Conservation (phyloP, 148 eudicot genomes). For the Talinum fruticosum region DNA sequence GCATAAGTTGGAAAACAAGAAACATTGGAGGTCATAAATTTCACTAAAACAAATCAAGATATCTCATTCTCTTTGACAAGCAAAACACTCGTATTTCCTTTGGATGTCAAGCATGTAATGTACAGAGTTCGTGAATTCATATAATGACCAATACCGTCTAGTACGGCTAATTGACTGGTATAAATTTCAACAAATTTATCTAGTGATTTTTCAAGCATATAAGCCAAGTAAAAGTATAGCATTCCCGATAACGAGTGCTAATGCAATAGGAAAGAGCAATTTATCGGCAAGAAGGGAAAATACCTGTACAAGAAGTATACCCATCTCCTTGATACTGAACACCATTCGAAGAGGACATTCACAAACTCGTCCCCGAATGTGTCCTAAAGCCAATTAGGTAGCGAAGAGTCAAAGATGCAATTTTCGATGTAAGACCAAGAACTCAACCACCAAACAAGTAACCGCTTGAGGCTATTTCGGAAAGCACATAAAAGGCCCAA, state of each 20-base stretch:
- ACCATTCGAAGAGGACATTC: constrained; percentile 73
- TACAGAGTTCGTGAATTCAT: too few relatives aligned
- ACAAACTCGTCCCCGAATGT: constrained; percentile 91
- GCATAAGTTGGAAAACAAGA: constrained; percentile 16
- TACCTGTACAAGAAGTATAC: constrained; percentile 78
- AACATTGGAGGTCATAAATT: neutral
- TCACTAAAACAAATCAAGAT: too few relatives aligned
- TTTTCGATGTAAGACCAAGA: neutral
- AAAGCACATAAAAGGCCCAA: neutral
- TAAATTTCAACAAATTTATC: too few relatives aligned
- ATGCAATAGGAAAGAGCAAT: too few relatives aligned
- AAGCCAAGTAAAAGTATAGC: too few relatives aligned
- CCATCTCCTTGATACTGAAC: constrained; percentile 92
- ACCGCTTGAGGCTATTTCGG: neutral
- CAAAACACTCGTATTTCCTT: too few relatives aligned
- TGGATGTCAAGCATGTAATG: too few relatives aligned
- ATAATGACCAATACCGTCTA: too few relatives aligned
- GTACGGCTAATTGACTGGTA: too few relatives aligned
- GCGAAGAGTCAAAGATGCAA: neutral
- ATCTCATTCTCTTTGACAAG: too few relatives aligned
- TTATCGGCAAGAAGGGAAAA: neutral
- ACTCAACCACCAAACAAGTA: neutral
- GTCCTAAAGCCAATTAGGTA: constrained; percentile 41
- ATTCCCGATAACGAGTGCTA: too few relatives aligned
- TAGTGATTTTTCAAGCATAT: too few relatives aligned